Evolutionary conservation across 2,329 filamentous ascomycete species (phyloP), one percentile per base, ranked within the genome.

Genomic region (Ophiostoma australiae): DNA sequence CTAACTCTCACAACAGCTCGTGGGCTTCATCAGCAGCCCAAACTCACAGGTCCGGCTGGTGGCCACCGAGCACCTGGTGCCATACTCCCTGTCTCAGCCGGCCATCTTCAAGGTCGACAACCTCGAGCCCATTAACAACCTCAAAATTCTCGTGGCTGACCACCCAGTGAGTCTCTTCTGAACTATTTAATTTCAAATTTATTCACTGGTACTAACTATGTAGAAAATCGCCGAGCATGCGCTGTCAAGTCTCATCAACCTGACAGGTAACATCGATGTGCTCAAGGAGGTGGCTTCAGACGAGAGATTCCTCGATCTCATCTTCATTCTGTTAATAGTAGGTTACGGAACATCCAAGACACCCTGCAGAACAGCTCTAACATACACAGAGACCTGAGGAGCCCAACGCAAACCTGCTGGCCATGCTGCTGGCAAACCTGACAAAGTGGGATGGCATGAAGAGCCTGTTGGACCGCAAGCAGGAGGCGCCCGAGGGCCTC

Each of bases 401-500:
- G 78, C 85, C 87, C 39, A 94, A 94, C 77, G 93, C 92, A 69
- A 91, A 97, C 77, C 86, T 95, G 58, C 82, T 96, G 66, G 89
- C 93, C 66, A 98, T 97, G 93, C 86, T 99, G 17, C 85, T 98
- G 33, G 93, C 95, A 79, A 99, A 99, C 78, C 84, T 99, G 70
- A 87, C 90, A 72, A 98, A 98, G 81, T 90, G 87, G 73, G 89
- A 94, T 75, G 85, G 84, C 6, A 80, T 97, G 71, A 90, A 90
- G 74, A 85, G 85, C 63, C 83, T 97, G 4, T 80, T 94, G 13
- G 83, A 84, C 4, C 83, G 91, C 70, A 91, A 90, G 76, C 90
- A 93, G 73, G 82, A 86, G 7, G 79, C 90, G 0, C 91, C 93
- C 2, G 86, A 89, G 70, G 84, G 84, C n/a, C 86, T 97, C 7